Conservation (phyloP, 1,284 basidiomycete genomes). For the Mycena sp. region DNA sequence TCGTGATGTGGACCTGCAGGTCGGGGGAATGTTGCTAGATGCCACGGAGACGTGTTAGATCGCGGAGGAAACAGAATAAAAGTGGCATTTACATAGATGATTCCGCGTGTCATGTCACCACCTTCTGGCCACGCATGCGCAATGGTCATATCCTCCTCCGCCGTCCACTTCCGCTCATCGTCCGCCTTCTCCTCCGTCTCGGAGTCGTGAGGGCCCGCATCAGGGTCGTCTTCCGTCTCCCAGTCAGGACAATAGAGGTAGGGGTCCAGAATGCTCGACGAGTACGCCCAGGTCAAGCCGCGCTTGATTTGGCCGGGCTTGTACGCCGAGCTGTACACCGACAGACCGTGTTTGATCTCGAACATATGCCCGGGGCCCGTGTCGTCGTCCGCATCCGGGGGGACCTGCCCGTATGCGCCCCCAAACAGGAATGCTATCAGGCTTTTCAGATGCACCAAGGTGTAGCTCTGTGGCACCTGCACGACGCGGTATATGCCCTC, state of each 20-base stretch:
- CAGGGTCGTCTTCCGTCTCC: slow-evolving; percentile 37
- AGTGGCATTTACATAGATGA: slow-evolving; percentile 64
- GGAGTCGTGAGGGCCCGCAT: slow-evolving; percentile 28
- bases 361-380: slow-evolving; percentile 58
- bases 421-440: slow-evolving; percentile 73
- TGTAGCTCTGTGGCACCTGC: slow-evolving; percentile 76
- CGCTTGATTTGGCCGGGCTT: slow-evolving; percentile 62
- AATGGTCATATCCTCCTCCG: slow-evolving; percentile 70
- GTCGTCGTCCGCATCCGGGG: slow-evolving; percentile 21
- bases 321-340: slow-evolving; percentile 49
- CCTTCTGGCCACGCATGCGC: slow-evolving; percentile 65
- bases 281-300: slow-evolving; percentile 57
- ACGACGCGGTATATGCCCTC: slow-evolving; percentile 70
- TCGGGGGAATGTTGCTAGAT: slow-evolving; percentile 62
- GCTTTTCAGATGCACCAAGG: slow-evolving; percentile 69
- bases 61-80: not conserved
- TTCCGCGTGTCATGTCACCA: slow-evolving; percentile 54
- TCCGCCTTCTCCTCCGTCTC: slow-evolving; percentile 37
- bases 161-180: slow-evolving; percentile 64
- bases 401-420: slow-evolving; percentile 28
- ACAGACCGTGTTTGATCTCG: slow-evolving; percentile 59
- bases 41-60: slow-evolving; percentile 16
- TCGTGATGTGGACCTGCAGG: slow-evolving; percentile 67
- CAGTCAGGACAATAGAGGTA: slow-evolving; percentile 53
- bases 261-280: slow-evolving; percentile 67